Conservation (phyloP, 2,329 filamentous ascomycete genomes). For the Trichoderma koningii region DNA sequence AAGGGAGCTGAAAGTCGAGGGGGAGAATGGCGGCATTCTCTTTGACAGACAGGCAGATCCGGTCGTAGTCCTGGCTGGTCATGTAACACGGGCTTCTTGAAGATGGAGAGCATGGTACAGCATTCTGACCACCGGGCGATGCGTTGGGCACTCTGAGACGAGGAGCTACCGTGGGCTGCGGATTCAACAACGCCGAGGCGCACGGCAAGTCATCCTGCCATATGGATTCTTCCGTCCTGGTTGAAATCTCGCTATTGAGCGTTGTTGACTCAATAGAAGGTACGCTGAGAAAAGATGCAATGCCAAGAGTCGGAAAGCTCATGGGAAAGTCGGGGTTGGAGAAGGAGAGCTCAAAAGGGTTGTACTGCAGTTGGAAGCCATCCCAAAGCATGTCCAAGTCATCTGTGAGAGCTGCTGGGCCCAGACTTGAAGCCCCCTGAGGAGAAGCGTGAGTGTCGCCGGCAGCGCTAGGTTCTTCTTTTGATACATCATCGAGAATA, state of each 20-base stretch:
- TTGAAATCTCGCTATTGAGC: not conserved
- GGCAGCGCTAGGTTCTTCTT: not conserved
- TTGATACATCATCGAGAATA: not conserved
- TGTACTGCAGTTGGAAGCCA: constrained; percentile 11
- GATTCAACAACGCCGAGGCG: constrained; percentile 3
- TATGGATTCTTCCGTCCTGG: constrained; percentile 12
- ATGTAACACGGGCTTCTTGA: constrained; percentile 19
- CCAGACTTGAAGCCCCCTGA: not conserved
- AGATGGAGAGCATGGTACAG: not conserved
- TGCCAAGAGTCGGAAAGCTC: constrained; percentile 9
- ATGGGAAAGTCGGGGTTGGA: constrained; percentile 9
- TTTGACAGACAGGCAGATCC: not conserved
- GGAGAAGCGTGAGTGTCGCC: not conserved
- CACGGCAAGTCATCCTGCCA: constrained; percentile 21
- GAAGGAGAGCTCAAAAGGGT: constrained; percentile 7
- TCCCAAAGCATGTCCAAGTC: constrained; percentile 19
- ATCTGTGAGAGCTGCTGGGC: constrained; percentile 2
- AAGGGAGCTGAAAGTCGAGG: constrained; percentile 6
- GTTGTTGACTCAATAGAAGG: not conserved
- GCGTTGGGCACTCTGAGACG: not conserved
- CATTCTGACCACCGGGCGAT: not conserved
- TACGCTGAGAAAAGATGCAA: not conserved
- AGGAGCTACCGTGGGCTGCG: not conserved
- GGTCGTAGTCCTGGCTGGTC: constrained; percentile 15
- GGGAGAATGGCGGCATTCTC: not conserved